phyloP scores from a whole-genome alignment of 257 asterid species.

The Gentiana dahurica region DNA sequence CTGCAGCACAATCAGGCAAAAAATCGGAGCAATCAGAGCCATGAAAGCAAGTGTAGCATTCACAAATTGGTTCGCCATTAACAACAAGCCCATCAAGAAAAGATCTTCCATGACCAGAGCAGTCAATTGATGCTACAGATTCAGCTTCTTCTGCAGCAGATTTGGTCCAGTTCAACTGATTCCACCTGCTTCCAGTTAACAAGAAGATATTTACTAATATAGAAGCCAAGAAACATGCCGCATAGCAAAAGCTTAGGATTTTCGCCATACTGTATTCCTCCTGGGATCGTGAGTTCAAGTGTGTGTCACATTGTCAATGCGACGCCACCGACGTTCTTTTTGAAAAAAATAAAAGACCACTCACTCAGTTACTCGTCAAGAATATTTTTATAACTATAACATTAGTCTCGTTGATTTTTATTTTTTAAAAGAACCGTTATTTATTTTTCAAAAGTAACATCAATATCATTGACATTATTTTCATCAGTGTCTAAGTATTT shows the following conservation, averaged over 20 bases:
- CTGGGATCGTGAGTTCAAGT: too few species aligned
- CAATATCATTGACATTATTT: too few species aligned
- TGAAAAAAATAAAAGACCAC: too few species aligned
- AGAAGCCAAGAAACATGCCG: slow-evolving; percentile 24
- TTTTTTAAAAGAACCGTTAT: too few species aligned
- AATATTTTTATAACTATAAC: too few species aligned
- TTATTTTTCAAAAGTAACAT: too few species aligned
- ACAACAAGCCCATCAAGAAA: slow-evolving; percentile 32
- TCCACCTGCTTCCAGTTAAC: background rate
- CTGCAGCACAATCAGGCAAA: slow-evolving; percentile 31
- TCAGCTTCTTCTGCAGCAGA: slow-evolving; percentile 63
- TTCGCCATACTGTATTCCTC: slow-evolving; percentile 11
- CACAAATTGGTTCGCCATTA: slow-evolving; percentile 41
- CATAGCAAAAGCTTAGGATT: slow-evolving; percentile 3
- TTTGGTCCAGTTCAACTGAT: slow-evolving; percentile 41
- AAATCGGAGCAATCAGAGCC: slow-evolving; percentile 46
- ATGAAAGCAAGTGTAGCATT: slow-evolving; percentile 50
- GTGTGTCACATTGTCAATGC: too few species aligned
- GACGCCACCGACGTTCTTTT: too few species aligned
- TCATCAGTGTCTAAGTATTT: too few species aligned
- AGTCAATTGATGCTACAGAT: slow-evolving; percentile 29
- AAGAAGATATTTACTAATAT: slow-evolving; percentile 25
- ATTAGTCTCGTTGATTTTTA: too few species aligned
- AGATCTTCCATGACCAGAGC: slow-evolving; percentile 65
- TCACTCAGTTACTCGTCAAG: too few species aligned